A percentile compares a stretch with the other conserved stretches of the same genome.
Evolutionary conservation across 495 filamentous ascomycete species (phyloP).

Genomic region (Aspergillus asperescens): DNA sequence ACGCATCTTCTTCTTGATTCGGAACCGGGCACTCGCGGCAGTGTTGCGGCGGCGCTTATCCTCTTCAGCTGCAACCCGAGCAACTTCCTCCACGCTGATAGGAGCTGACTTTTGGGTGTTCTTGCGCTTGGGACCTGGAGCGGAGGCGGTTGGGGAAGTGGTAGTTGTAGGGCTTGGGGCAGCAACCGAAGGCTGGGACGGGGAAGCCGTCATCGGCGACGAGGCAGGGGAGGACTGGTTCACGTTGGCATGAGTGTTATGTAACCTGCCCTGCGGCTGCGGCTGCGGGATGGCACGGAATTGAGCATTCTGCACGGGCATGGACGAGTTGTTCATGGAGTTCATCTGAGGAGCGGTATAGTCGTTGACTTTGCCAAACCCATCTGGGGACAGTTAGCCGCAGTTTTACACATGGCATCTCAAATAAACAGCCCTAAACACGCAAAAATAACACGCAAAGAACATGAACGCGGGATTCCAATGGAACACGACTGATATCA

Average conservation of each 20-base stretch:
- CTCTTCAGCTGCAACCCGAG: conserved; percentile 81
- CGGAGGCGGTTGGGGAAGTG: conserved; percentile 15
- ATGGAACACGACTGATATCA: too few species aligned
- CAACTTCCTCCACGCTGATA: conserved; percentile 41
- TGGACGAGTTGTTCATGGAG: conserved; percentile 19
- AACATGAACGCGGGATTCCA: not conserved
- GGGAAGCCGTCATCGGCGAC: conserved; percentile 13
- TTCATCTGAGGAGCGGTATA: conserved; percentile 30
- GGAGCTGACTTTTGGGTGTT: conserved; percentile 30
- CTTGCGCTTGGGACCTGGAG: conserved; percentile 38
- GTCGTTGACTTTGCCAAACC: conserved; percentile 35
- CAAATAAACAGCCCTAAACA: not conserved
- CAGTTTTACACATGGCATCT: not conserved
- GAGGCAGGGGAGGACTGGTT: conserved; percentile 20
- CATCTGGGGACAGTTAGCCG: conserved; percentile 25
- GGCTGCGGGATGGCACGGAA: conserved; percentile 24
- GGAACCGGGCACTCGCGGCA: conserved; percentile 89
- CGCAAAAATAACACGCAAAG: too few species aligned
- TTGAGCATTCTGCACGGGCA: conserved; percentile 28
- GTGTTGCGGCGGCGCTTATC: conserved; percentile 98
- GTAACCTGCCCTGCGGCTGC: not conserved
- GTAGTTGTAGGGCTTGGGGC: conserved; percentile 10
- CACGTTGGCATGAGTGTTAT: conserved; percentile 13
- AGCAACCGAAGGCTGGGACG: conserved; percentile 12
- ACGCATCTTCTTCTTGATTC: conserved; percentile 99